A percentile compares a stretch with the other conserved stretches of the same genome.
Conservation (phyloP, 352 stramenopile genomes). For the Bremia lactucae region DNA sequence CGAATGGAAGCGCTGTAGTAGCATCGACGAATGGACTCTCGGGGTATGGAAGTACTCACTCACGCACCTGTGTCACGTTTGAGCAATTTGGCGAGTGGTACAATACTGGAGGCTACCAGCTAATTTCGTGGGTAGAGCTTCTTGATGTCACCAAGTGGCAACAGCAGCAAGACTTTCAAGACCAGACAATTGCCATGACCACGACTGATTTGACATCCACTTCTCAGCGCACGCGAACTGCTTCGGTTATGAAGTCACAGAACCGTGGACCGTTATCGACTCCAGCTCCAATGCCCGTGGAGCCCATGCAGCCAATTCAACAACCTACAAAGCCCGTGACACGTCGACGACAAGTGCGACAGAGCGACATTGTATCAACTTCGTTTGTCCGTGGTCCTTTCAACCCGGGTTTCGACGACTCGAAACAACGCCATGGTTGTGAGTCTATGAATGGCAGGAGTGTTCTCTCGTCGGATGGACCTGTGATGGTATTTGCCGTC, state of each 20-base stretch:
- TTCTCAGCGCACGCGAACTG: slow-evolving; percentile 21
- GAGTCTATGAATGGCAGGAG: slow-evolving; percentile 40
- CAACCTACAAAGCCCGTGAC: slow-evolving; percentile 42
- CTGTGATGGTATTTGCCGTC: slow-evolving; percentile 77
- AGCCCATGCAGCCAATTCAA: slow-evolving; percentile 54
- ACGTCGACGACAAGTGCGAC: slow-evolving; percentile 57
- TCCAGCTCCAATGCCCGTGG: slow-evolving; percentile 21
- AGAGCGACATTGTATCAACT: slow-evolving; percentile 74
- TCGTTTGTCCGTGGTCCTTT: slow-evolving; percentile 40
- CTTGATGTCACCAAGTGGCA: slow-evolving; percentile 79
- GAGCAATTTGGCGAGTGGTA: slow-evolving; percentile 88
- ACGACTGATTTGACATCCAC: slow-evolving; percentile 12
- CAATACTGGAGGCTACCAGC: slow-evolving; percentile 68
- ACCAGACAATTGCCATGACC: slow-evolving; percentile 31
- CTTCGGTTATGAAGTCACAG: slow-evolving; percentile 43
- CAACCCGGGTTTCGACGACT: too few relatives aligned
- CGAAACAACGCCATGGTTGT: slow-evolving; percentile 11
- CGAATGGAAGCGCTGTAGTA: slow-evolving; percentile 31
- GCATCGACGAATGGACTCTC: slow-evolving; percentile 25
- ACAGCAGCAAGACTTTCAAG: slow-evolving; percentile 60
- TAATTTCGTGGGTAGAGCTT: slow-evolving; percentile 81
- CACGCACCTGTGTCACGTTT: slow-evolving; percentile 72
- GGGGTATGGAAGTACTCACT: slow-evolving; percentile 54
- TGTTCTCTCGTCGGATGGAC: slow-evolving; percentile 52
- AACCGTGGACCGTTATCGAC: slow-evolving; percentile 30